Percentiles rank a stretch among this genome's conserved stretches.
Evolutionary conservation across 257 asterid species (phyloP).

Genomic region (Leonotis leonurus): DNA sequence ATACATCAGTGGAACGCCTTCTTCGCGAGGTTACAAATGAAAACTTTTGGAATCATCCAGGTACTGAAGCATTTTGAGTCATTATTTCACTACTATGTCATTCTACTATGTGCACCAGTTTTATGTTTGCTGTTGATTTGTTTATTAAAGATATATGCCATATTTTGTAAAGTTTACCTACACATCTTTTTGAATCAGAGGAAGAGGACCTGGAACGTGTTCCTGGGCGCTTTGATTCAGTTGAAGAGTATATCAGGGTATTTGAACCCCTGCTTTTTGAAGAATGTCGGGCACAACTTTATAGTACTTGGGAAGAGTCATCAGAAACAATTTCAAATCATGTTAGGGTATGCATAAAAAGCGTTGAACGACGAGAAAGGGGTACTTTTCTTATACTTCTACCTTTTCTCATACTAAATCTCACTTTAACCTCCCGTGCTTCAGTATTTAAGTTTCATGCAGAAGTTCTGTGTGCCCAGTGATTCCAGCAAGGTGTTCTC

Average conservation of each 20-base stretch:
- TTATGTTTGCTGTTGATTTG: background rate
- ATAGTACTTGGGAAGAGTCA: slow-evolving; percentile 88
- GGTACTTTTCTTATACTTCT: slow-evolving; percentile 39
- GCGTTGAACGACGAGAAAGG: slow-evolving; percentile 86
- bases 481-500: slow-evolving; percentile 5
- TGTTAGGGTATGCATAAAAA: slow-evolving; percentile 68
- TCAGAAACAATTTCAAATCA: slow-evolving; percentile 58
- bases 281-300: slow-evolving; percentile 95
- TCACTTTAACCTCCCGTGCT: background rate
- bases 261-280: slow-evolving; percentile 98
- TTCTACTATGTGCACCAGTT: too few relatives aligned
- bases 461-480: slow-evolving; percentile 5
- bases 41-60: slow-evolving; percentile 94
- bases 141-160: background rate
- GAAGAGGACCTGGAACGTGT: slow-evolving; percentile 89
- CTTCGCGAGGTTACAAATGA: slow-evolving; percentile 95
- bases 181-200: slow-evolving; percentile 45
- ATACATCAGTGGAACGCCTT: slow-evolving; percentile 93
- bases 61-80: slow-evolving; percentile 29
- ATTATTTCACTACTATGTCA: background rate
- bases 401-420: background rate
- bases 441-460: slow-evolving; percentile 1
- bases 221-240: slow-evolving; percentile 89
- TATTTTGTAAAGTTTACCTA: background rate
- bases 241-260: slow-evolving; percentile 83